These are phyloP conservation scores for Draba incana DNA, from an alignment of 345 rosid species.

Conservation along the genomic window DNA sequence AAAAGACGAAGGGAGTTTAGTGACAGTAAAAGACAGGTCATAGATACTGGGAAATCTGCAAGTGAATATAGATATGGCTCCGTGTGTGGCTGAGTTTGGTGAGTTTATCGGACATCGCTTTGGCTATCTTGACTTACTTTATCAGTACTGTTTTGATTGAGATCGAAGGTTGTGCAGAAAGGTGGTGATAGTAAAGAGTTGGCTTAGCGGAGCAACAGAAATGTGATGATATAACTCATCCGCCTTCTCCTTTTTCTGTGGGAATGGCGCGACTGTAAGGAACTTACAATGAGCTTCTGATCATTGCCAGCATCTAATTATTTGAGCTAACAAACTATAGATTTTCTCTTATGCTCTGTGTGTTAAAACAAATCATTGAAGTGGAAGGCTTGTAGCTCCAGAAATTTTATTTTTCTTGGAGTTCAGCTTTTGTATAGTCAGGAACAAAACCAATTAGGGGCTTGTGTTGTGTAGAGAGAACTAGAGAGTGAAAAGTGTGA, in stretches of 20 bases:
- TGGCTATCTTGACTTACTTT: not conserved
- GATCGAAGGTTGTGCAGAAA: conserved; percentile 32
- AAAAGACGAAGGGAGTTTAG: conserved; percentile 23
- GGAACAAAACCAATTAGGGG: conserved; percentile 26
- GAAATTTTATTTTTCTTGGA: conserved; percentile 32
- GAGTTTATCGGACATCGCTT: conserved; percentile 25
- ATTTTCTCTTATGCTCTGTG: conserved; percentile 14
- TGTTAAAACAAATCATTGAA: conserved; percentile 35
- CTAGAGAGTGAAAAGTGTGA: conserved; percentile 32
- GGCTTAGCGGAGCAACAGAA: conserved; percentile 17
- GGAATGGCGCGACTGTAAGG: conserved; percentile 37
- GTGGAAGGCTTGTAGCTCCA: conserved; percentile 30
- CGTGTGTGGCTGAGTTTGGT: conserved; percentile 25
- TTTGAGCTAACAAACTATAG: conserved; percentile 31
- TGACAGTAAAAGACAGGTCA: conserved; percentile 22
- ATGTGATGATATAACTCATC: conserved; percentile 31
- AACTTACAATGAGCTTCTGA: conserved; percentile 34
- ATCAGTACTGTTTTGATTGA: conserved; percentile 12
- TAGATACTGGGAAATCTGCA: conserved; percentile 27
- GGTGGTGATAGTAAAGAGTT: conserved; percentile 26
- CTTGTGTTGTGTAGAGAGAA: conserved; percentile 41
- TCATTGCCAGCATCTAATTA: conserved; percentile 29
- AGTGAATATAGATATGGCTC: conserved; percentile 23
- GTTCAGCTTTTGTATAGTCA: conserved; percentile 38
- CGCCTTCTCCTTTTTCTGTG: conserved; percentile 44